Conservation (phyloP, 352 stramenopile species). For the Phytophthora tubulina region DNA sequence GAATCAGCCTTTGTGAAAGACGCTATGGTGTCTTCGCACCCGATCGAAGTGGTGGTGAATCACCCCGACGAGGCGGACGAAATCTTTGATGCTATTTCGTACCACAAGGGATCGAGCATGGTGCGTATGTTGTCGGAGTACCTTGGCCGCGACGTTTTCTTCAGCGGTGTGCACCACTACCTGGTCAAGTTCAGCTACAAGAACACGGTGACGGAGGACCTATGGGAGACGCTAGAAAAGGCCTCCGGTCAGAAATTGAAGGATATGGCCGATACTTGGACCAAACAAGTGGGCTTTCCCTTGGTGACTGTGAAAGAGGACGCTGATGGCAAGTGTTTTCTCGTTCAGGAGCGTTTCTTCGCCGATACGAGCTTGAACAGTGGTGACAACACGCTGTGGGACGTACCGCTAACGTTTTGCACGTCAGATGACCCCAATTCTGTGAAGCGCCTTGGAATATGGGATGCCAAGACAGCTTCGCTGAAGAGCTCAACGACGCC, state of each 20-base stretch:
- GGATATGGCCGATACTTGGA: slow-evolving; percentile 95
- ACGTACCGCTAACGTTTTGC: slow-evolving; percentile 85
- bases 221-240: slow-evolving; percentile 95
- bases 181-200: slow-evolving; percentile 94
- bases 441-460: slow-evolving; percentile 75
- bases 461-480: slow-evolving; percentile 61
- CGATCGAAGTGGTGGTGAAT: slow-evolving; percentile 96
- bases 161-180: slow-evolving; percentile 93
- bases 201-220: slow-evolving; percentile 96
- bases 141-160: slow-evolving; percentile 75
- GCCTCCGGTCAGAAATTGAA: slow-evolving; percentile 91
- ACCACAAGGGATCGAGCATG: slow-evolving; percentile 92
- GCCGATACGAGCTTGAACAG: slow-evolving; percentile 80
- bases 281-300: slow-evolving; percentile 95
- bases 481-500: slow-evolving; percentile 13
- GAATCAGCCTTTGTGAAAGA: slow-evolving; percentile 93
- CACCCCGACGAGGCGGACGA: slow-evolving; percentile 95
- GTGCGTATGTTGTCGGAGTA: slow-evolving; percentile 83
- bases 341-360: slow-evolving; percentile 96
- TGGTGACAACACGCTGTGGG: slow-evolving; percentile 84
- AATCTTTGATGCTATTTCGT: slow-evolving; percentile 98
- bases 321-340: slow-evolving; percentile 65
- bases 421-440: slow-evolving; percentile 53
- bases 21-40: slow-evolving; percentile 90
- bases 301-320: slow-evolving; percentile 86